phyloP scores from a whole-genome alignment of 1,284 basidiomycete species.

The Cutaneotrichosporon mucoides region DNA sequence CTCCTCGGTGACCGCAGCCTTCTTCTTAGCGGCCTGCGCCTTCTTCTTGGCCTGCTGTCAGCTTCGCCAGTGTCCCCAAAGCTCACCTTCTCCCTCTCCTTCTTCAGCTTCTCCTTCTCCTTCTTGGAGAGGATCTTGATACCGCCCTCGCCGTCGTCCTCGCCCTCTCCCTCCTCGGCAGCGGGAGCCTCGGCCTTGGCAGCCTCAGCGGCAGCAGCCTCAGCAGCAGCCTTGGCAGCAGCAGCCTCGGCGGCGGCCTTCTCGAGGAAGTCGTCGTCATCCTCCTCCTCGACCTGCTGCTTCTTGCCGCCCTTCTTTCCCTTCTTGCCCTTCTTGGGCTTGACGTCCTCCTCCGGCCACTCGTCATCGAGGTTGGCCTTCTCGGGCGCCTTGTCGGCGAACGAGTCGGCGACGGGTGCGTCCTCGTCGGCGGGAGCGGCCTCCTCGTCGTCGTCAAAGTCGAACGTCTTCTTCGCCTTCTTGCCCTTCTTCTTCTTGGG shows the following conservation, averaged over 20 bases:
- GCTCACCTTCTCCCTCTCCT: conserved; percentile 81
- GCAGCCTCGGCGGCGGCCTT: conserved; percentile 52
- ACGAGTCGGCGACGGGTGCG: conserved; percentile 43
- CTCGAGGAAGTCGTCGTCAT: conserved; percentile 36
- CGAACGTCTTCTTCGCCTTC: conserved; percentile 28
- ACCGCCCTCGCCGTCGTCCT: conserved; percentile 70
- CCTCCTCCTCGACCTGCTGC: conserved; percentile 41
- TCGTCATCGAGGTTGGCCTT: conserved; percentile 41
- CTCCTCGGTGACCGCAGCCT: conserved; percentile 48
- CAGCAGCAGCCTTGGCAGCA: conserved; percentile 30
- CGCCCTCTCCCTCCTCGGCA: conserved; percentile 50
- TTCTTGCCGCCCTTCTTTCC: conserved; percentile 42
- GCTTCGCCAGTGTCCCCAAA: neutral
- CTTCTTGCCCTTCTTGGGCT: conserved; percentile 52
- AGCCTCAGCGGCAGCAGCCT: conserved; percentile 49
- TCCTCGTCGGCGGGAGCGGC: conserved; percentile 29
- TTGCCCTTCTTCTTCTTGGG: conserved; percentile 52
- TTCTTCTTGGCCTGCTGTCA: conserved; percentile 81
- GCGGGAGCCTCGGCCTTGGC: conserved; percentile 70
- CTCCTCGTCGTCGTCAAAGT: conserved; percentile 16
- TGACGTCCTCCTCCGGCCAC: conserved; percentile 49
- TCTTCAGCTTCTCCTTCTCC: conserved; percentile 90
- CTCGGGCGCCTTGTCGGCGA: conserved; percentile 31
- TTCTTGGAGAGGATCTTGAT: conserved; percentile 74
- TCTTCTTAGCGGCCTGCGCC: conserved; percentile 83